Percentiles rank a stretch among this genome's conserved stretches.
Conservation (phyloP, 768 basidiomycete species). For the Lentinus brumalis region DNA sequence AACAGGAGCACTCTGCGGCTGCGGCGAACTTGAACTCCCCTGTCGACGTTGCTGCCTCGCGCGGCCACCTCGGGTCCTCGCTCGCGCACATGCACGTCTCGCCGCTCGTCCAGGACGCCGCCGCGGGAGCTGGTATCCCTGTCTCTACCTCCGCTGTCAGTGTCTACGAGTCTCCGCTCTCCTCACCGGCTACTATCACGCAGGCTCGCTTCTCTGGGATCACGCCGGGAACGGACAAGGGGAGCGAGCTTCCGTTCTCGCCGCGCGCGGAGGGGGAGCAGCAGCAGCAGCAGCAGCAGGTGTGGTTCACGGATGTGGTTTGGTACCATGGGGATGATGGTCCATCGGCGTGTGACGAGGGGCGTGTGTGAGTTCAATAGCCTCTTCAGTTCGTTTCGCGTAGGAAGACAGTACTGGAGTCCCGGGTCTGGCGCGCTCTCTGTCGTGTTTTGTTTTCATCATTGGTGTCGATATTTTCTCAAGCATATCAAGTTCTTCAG, state of each 20-base stretch:
- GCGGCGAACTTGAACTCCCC: not conserved
- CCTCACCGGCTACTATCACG: no score
- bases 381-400: no score
- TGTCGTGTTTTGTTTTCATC: no score
- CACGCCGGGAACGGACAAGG: not conserved
- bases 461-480: no score
- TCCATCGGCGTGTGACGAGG: constrained; percentile 4
- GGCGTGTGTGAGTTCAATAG: no score
- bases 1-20: not conserved
- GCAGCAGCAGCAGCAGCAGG: not conserved
- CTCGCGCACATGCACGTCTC: constrained; percentile 12
- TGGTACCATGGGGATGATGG: constrained; percentile 14
- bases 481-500: no score
- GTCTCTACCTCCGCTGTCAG: not conserved
- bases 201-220: not conserved
- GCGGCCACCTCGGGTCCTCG: not conserved
- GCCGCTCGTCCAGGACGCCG: not conserved
- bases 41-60: not conserved
- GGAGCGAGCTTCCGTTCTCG: not conserved
- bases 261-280: not conserved
- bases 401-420: no score
- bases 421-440: no score
- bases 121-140: not conserved
- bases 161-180: not conserved
- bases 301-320: constrained; percentile 18